Percentiles rank a stretch among this genome's conserved stretches.
phyloP scores from a whole-genome alignment of 768 basidiomycete species.

The Kwoniella pini region DNA sequence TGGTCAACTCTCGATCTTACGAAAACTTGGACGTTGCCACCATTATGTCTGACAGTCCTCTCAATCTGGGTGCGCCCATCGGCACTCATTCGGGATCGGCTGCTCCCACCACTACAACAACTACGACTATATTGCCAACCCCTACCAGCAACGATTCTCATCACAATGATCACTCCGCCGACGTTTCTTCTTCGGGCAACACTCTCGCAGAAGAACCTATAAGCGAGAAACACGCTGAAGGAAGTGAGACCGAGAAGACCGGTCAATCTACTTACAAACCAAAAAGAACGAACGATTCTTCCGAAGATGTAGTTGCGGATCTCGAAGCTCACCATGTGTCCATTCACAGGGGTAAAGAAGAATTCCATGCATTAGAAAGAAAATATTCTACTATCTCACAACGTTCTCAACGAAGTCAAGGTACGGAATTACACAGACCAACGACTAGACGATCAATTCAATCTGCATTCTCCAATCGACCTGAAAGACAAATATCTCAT shows the following conservation, averaged over 20 bases:
- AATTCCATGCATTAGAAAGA: conserved; percentile 45
- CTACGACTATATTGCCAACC: neutral
- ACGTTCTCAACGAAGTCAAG: conserved; percentile 35
- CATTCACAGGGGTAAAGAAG: conserved; percentile 36
- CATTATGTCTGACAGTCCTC: conserved; percentile 14
- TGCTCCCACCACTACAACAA: conserved; percentile 1
- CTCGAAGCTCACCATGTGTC: conserved; percentile 37
- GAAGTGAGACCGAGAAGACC: neutral
- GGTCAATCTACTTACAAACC: conserved; percentile 2
- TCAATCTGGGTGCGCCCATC: conserved; percentile 22
- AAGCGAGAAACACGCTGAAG: conserved; percentile 14
- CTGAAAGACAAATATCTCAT: conserved; percentile 13
- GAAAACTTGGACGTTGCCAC: neutral
- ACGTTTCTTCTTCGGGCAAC: conserved; percentile 23
- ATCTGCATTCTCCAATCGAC: conserved; percentile 2
- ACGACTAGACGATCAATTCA: conserved; percentile 25
- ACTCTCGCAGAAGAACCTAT: conserved; percentile 18
- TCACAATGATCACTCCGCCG: conserved; percentile 3
- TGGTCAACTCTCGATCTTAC: neutral
- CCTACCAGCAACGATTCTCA: neutral
- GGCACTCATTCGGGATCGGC: neutral
- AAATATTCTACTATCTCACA: conserved; percentile 41
- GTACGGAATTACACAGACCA: conserved; percentile 30
- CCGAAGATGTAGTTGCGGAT: conserved; percentile 43
- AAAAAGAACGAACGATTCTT: conserved; percentile 29